Evolutionary conservation across 2,329 filamentous ascomycete genomes (phyloP), one percentile per base, ranked within the genome.

Genomic region (Pyrenochaeta sp.): DNA sequence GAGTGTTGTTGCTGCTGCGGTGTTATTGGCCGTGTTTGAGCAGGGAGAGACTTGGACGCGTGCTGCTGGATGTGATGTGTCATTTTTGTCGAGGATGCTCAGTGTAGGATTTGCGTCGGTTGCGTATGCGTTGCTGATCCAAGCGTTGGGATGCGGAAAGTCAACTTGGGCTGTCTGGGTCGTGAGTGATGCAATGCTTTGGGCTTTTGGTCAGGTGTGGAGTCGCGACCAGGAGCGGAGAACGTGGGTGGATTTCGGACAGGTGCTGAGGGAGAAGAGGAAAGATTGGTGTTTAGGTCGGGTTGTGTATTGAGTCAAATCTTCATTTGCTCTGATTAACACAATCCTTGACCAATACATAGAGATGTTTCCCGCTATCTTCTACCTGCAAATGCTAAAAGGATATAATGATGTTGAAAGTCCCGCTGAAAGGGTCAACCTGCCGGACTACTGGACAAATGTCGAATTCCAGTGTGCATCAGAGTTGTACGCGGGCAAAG

Each of bases 401-500:
- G n/a, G n/a, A n/a, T n/a, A n/a, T n/a, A n/a, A n/a, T n/a, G n/a
- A n/a, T n/a, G n/a, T n/a, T n/a, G n/a, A n/a, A n/a, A n/a, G n/a
- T n/a, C n/a, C n/a, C n/a, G n/a, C n/a, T n/a, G n/a, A n/a, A n/a
- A n/a, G n/a, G n/a, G n/a, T n/a, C n/a, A n/a, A n/a, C n/a, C n/a
- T n/a, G n/a, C n/a, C n/a, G n/a, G n/a, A n/a, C n/a, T n/a, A n/a
- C 38, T 41, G 27, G 4, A 41, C 38, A 18, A 41, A 34, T 15
- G 7, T 24, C 6, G 38, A 41, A 6, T 5, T 3, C 38, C 38
- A 41, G 10, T 41, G 38, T 15, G 38, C 38, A 34, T 34, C 22
- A 6, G 38, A 41, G 29, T 44, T 35, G 21, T 44, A 44, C 7
- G 41, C 34, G 9, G 41, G 41, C 22, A 44, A 31, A 31, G 14